Evolutionary conservation across 2,329 filamentous ascomycete species (phyloP).

Genomic region (Bipolaris zeicola): DNA sequence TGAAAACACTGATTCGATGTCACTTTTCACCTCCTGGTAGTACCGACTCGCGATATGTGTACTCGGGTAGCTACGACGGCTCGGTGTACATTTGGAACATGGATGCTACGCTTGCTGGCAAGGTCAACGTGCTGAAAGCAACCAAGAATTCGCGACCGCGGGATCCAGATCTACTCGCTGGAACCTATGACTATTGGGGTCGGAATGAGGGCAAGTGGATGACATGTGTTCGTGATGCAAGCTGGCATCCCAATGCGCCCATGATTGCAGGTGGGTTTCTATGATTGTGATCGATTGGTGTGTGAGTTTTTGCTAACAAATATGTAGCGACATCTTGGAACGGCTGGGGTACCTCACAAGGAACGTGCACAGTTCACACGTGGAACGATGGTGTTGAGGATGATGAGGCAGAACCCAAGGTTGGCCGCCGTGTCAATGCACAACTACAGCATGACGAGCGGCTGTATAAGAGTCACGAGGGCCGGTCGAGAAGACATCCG

Average conservation of each 20-base stretch:
- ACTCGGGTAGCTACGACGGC: slow-evolving; percentile 87
- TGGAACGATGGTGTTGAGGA: slow-evolving; percentile 73
- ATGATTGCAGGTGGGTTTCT: slow-evolving; percentile 68
- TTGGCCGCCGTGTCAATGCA: slow-evolving; percentile 46
- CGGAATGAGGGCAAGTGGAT: slow-evolving; percentile 67
- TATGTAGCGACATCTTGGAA: slow-evolving; percentile 78
- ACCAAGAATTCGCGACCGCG: slow-evolving; percentile 67
- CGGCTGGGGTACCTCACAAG: slow-evolving; percentile 72
- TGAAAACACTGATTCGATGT: slow-evolving; percentile 89
- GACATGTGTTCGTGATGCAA: slow-evolving; percentile 84
- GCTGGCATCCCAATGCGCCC: slow-evolving; percentile 86
- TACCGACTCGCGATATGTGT: slow-evolving; percentile 90
- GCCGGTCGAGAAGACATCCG: slow-evolving; percentile 26
- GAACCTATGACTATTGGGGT: slow-evolving; percentile 62
- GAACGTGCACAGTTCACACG: slow-evolving; percentile 77
- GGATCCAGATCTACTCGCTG: slow-evolving; percentile 58
- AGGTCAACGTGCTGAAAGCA: slow-evolving; percentile 76
- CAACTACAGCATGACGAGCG: slow-evolving; percentile 46
- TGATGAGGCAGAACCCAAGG: slow-evolving; percentile 57
- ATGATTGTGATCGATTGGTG: not conserved
- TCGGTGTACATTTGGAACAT: slow-evolving; percentile 92
- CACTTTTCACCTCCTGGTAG: slow-evolving; percentile 90
- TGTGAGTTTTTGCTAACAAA: slow-evolving; percentile 19
- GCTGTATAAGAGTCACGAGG: slow-evolving; percentile 35
- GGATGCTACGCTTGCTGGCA: slow-evolving; percentile 80